These are phyloP conservation scores for Wickerhamomyces bisporus DNA, from an alignment of 805 yeast genomes.

Conservation along the genomic window DNA sequence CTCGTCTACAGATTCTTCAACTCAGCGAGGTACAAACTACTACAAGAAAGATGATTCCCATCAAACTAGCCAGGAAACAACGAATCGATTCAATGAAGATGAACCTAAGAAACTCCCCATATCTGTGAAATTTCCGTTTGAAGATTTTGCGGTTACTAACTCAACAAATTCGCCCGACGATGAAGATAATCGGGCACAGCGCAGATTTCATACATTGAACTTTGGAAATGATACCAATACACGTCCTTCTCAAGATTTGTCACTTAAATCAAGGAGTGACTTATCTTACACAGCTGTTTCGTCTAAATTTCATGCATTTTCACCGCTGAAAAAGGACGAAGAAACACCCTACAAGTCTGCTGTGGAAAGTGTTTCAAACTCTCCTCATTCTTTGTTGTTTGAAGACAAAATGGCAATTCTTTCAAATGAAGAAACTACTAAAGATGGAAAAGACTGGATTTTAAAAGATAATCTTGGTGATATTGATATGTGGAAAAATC, in stretches of 20 bases:
- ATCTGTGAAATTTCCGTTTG: too few relatives aligned
- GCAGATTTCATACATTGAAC: too few relatives aligned
- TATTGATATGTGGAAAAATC: neutral
- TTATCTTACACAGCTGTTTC: neutral
- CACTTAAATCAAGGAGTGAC: neutral
- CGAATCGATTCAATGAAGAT: too few relatives aligned
- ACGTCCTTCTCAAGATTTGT: neutral
- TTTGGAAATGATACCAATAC: too few relatives aligned
- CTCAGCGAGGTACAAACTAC: too few relatives aligned
- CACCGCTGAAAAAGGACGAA: conserved; percentile 2
- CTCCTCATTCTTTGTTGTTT: neutral
- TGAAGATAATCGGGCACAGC: too few relatives aligned
- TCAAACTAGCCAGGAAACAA: too few relatives aligned
- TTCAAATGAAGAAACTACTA: neutral
- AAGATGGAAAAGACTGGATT: conserved; percentile 1
- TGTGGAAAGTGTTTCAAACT: conserved; percentile 8
- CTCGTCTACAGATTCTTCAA: too few relatives aligned
- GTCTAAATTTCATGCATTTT: conserved; percentile 1
- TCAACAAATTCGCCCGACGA: too few relatives aligned
- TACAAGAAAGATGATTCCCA: too few relatives aligned
- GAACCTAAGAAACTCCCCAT: too few relatives aligned
- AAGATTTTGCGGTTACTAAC: too few relatives aligned
- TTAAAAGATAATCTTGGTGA: neutral
- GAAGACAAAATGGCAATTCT: conserved; percentile 2
- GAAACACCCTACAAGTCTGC: conserved; percentile 9